phyloP scores from a whole-genome alignment of 305 asterid species.

The Nicotiana rustica region DNA sequence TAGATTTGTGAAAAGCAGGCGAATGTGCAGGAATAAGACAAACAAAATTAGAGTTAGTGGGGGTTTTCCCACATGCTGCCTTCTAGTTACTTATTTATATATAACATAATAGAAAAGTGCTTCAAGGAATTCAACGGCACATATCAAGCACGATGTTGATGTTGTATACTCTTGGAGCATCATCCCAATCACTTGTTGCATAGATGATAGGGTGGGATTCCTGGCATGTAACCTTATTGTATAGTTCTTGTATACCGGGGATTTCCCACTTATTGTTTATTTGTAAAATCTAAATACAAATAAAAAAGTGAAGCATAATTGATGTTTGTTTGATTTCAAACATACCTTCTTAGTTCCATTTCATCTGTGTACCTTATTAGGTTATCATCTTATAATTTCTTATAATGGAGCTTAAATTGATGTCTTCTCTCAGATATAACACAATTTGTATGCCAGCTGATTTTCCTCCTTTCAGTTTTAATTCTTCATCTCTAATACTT shows the following conservation, averaged over 20 bases:
- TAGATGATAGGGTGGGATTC: constrained; percentile 20
- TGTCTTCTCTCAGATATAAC: background rate
- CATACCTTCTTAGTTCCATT: constrained; percentile 9
- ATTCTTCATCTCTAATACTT: constrained; percentile 33
- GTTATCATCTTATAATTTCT: constrained; percentile 28
- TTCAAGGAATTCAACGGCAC: background rate
- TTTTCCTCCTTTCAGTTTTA: constrained; percentile 12
- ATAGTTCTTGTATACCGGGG: background rate
- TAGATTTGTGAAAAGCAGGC: constrained; percentile 23
- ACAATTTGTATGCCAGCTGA: background rate
- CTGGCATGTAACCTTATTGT: background rate
- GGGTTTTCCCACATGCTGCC: background rate
- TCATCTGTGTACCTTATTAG: background rate
- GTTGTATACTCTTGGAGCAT: constrained; percentile 18
- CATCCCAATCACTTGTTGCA: background rate
- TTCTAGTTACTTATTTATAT: background rate
- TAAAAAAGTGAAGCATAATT: background rate
- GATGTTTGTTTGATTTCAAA: constrained; percentile 13
- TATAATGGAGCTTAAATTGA: background rate
- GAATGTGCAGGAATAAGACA: background rate
- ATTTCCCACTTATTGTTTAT: background rate
- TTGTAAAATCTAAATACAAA: background rate
- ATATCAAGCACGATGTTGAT: background rate
- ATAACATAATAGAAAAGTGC: background rate
- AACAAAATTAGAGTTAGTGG: background rate